These are phyloP conservation scores for Trametes versicolor DNA, from an alignment of 1,284 basidiomycete species.

Conservation along the genomic window DNA sequence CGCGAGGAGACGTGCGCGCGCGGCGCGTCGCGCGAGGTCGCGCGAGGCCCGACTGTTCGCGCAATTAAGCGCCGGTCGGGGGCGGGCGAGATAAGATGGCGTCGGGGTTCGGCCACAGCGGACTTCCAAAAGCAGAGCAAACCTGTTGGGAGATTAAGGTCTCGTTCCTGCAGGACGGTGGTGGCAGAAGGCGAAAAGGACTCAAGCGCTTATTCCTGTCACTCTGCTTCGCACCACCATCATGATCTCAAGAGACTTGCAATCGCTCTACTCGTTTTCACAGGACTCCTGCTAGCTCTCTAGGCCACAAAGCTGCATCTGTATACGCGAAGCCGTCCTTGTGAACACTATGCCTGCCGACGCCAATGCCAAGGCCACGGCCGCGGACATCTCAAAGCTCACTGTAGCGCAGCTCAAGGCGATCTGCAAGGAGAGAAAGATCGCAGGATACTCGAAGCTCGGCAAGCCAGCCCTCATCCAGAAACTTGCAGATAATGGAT, in stretches of 20 bases:
- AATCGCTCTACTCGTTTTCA: not conserved
- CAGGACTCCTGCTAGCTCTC: not conserved
- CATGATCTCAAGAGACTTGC: not conserved
- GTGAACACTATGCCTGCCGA: not conserved
- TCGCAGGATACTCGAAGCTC: conserved; percentile 75
- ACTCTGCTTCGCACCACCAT: not conserved
- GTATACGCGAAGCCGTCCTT: too few relatives aligned
- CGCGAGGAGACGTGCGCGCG: too few relatives aligned
- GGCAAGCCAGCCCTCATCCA: conserved; percentile 64
- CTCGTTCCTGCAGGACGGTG: too few relatives aligned
- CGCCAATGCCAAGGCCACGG: not conserved
- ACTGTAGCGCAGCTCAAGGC: conserved; percentile 71
- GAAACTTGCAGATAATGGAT: conserved; percentile 50
- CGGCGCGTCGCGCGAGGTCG: too few relatives aligned
- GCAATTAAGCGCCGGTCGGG: too few relatives aligned
- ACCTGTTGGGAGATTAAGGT: not conserved
- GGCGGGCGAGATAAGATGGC: too few relatives aligned
- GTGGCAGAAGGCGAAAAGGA: not conserved
- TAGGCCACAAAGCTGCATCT: not conserved
- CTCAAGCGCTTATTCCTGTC: not conserved
- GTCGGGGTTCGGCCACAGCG: too few relatives aligned
- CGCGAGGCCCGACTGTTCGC: too few relatives aligned
- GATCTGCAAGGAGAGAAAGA: conserved; percentile 68
- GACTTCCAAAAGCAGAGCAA: not conserved
- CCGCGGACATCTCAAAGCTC: conserved; percentile 47